Base-by-base conservation (phyloP, 1,284 basidiomycete species). In the Microstroma glucosiphilum region DNA sequence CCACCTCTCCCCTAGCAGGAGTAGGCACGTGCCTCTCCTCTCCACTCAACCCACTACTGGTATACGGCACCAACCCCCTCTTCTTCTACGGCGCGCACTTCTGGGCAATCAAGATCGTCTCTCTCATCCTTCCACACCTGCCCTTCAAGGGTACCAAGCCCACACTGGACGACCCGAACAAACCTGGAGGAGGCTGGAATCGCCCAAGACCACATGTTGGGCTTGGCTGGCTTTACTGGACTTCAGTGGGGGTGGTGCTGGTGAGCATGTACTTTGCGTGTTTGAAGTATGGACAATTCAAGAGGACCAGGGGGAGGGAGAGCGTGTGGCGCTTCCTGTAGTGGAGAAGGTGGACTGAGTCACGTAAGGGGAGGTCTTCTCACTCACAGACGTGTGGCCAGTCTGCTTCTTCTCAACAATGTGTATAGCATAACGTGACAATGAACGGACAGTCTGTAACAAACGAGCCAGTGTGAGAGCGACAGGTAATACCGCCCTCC, bases 81-180 rank as follows among this genome's bases (percentile, higher is more conserved):
- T 73, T 73, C 60, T 73, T 73, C 61, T 73, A 73, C 64, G 68
- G 23, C 53, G n/a, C n/a, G 25, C 60, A 59, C 48, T 48, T 61
- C 37, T 26, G 6, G 4, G 2, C 17, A 42, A 21, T 57, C 30
- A 54, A 19, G 25, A 65, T 60, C 7, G 63, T 59, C 1, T 65
- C 67, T 54, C 64, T 69, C 61, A 58, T 64, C 15, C 53, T 70
- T 65, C 41, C 43, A 46, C 23, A 55, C 61, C 30, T 37, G 9
- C 30, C 30, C 30, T 37, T 37, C 30, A 37, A 37, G 9, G 30
- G 30, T 3, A 9, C 4, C 30, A 37, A 37, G 30, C 30, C 30
- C 30, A 37, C 30, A 3, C 30, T 37, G 9, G 30, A 37, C 30
- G 30, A 37, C 9, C 30, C 30, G 30, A 1, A 49, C 63, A 23